Conservation (phyloP, 208 protist genomes). For the Angomonas ambiguus region DNA sequence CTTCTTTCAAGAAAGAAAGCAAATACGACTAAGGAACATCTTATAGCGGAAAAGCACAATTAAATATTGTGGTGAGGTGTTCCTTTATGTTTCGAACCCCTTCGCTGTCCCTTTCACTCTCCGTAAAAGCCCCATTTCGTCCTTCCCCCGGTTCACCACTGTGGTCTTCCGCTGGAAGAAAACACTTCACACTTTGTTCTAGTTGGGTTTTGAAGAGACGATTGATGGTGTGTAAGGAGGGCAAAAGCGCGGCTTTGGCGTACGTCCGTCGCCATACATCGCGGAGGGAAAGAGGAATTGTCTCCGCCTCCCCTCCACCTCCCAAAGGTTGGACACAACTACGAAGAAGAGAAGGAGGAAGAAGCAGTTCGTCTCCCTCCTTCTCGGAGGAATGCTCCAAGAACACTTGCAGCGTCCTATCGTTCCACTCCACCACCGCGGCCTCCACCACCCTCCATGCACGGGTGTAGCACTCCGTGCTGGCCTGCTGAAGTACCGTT, state of each 20-base stretch:
- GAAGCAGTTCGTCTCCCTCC: background rate
- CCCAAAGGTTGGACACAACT: background rate
- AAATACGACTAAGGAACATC: too few species aligned
- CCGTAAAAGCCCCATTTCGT: too few species aligned
- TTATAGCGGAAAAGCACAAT: constrained; percentile 9
- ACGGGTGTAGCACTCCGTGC: too few species aligned
- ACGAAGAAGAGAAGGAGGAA: background rate
- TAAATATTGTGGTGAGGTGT: background rate
- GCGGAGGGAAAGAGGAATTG: constrained; percentile 48
- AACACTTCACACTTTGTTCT: background rate
- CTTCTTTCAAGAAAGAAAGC: background rate
- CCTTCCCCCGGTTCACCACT: too few species aligned
- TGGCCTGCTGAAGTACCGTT: too few species aligned
- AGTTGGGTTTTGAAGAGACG: constrained; percentile 32
- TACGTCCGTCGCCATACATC: constrained; percentile 57
- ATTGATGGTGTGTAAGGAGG: constrained; percentile 36
- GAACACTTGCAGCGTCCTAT: background rate
- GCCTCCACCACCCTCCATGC: too few species aligned
- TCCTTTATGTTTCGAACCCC: background rate
- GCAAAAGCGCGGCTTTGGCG: constrained; percentile 45
- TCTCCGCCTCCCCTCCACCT: background rate
- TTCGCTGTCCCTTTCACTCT: too few species aligned
- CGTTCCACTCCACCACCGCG: background rate
- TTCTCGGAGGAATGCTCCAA: too few species aligned
- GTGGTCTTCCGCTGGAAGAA: too few species aligned